These are phyloP conservation scores for Rhodotorula mucilaginosa DNA, from an alignment of 1,284 basidiomycete genomes.

Conservation along the genomic window DNA sequence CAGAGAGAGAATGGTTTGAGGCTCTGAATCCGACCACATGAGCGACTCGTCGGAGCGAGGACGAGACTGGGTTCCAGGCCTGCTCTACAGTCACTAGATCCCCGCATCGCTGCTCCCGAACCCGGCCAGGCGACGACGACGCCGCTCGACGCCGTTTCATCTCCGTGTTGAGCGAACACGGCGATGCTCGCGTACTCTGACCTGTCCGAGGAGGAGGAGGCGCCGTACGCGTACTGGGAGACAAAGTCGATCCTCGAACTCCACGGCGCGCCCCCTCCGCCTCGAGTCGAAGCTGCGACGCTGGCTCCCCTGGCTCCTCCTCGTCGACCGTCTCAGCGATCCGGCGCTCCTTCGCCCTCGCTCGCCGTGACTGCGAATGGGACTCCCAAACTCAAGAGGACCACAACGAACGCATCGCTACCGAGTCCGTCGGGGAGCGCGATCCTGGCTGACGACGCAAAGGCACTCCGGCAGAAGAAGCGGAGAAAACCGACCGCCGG, in stretches of 20 bases:
- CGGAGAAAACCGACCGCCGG: background rate
- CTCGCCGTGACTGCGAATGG: background rate
- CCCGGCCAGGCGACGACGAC: too few species aligned
- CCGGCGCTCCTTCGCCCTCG: conserved; percentile 14
- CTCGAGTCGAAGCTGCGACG: background rate
- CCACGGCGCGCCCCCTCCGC: background rate
- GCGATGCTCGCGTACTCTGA: background rate
- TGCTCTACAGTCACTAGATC: background rate
- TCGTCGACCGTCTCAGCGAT: background rate
- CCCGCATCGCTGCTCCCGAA: background rate
- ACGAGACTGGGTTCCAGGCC: too few species aligned
- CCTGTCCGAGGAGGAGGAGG: conserved; percentile 12
- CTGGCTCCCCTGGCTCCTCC: background rate
- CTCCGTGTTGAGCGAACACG: background rate
- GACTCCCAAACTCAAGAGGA: conserved; percentile 17
- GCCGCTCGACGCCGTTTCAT: background rate
- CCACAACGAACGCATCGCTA: conserved; percentile 2
- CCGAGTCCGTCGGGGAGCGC: conserved; percentile 11
- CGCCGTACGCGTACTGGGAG: conserved; percentile 10
- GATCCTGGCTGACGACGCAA: background rate
- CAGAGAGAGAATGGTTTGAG: too few species aligned
- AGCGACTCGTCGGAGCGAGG: too few species aligned
- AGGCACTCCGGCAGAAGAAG: conserved; percentile 14
- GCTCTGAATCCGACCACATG: too few species aligned
- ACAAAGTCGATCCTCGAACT: background rate